Evolutionary conservation across 805 yeast genomes (phyloP).

Genomic region (Lachancea nothofagi): DNA sequence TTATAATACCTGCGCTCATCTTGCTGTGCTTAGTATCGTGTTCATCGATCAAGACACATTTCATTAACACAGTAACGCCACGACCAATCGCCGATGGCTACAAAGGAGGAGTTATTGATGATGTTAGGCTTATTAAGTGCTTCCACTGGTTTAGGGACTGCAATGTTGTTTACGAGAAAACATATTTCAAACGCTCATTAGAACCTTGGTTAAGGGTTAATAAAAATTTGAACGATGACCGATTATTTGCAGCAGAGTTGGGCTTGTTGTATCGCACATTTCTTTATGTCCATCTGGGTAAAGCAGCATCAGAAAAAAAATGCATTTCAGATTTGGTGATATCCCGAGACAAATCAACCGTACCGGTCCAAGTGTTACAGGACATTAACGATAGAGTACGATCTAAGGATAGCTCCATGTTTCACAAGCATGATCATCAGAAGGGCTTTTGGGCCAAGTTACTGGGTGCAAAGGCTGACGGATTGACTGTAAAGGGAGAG

Average conservation of each 20-base stretch:
- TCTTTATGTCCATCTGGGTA: slow-evolving; percentile 24
- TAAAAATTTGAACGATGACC: slow-evolving; percentile 23
- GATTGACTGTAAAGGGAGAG: slow-evolving; percentile 11
- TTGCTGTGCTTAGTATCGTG: not conserved
- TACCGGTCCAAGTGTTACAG: slow-evolving; percentile 34
- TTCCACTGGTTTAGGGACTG: slow-evolving; percentile 30
- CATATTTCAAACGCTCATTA: slow-evolving; percentile 5
- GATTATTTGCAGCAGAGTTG: slow-evolving; percentile 10
- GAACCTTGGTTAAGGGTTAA: slow-evolving; percentile 25
- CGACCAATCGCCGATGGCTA: slow-evolving; percentile 14
- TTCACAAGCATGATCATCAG: slow-evolving; percentile 24
- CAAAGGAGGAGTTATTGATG: slow-evolving; percentile 30
- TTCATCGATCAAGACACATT: not conserved
- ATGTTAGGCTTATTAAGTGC: slow-evolving; percentile 28
- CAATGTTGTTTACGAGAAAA: slow-evolving; percentile 19
- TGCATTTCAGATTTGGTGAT: slow-evolving; percentile 45
- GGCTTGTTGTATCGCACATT: slow-evolving; percentile 22
- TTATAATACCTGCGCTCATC: not conserved
- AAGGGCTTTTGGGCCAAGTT: slow-evolving; percentile 8
- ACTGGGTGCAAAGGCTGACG: not conserved
- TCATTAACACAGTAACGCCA: not conserved
- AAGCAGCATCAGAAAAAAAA: slow-evolving; percentile 8
- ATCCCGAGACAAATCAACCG: slow-evolving; percentile 32
- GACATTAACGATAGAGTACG: slow-evolving; percentile 29
- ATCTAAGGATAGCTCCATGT: slow-evolving; percentile 32